Conservation (phyloP, 2,329 filamentous ascomycete genomes). For the Chaetomium olivaceum region DNA sequence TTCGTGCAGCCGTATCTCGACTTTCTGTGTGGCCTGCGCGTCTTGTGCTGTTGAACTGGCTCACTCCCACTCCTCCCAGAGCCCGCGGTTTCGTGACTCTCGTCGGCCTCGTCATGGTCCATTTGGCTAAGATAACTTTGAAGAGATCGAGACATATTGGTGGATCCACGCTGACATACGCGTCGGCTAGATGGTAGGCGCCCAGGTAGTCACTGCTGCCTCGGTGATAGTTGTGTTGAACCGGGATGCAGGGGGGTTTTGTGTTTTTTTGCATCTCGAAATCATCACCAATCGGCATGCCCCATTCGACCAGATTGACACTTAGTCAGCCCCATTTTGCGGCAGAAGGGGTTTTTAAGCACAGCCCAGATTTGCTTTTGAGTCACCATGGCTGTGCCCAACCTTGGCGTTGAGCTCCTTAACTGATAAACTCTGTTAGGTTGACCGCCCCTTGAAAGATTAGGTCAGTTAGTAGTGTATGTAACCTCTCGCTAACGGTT, state of each 20-base stretch:
- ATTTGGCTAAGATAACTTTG: neutral
- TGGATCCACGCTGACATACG: neutral
- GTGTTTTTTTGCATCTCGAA: neutral
- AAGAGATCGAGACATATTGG: neutral
- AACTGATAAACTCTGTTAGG: neutral
- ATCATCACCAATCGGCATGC: neutral
- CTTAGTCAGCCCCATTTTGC: neutral
- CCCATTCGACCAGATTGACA: neutral
- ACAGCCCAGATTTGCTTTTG: neutral
- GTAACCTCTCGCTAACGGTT: neutral
- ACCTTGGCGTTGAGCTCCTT: neutral
- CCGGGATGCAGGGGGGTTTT: neutral
- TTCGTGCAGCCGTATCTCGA: slow-evolving; percentile 39
- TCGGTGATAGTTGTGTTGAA: neutral
- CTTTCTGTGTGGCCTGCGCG: slow-evolving; percentile 36
- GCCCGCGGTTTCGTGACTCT: neutral
- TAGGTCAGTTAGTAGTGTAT: neutral
- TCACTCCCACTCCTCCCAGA: neutral
- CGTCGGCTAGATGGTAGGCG: neutral
- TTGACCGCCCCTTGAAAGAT: neutral
- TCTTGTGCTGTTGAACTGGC: slow-evolving; percentile 19
- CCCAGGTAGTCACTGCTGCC: neutral
- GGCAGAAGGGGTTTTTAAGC: neutral
- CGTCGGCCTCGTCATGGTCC: neutral
- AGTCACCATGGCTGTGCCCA: neutral